Evolutionary conservation across 139 green algal genomes (phyloP), one percentile per base, ranked within the genome.

Genomic region (Chloropicon primus): DNA sequence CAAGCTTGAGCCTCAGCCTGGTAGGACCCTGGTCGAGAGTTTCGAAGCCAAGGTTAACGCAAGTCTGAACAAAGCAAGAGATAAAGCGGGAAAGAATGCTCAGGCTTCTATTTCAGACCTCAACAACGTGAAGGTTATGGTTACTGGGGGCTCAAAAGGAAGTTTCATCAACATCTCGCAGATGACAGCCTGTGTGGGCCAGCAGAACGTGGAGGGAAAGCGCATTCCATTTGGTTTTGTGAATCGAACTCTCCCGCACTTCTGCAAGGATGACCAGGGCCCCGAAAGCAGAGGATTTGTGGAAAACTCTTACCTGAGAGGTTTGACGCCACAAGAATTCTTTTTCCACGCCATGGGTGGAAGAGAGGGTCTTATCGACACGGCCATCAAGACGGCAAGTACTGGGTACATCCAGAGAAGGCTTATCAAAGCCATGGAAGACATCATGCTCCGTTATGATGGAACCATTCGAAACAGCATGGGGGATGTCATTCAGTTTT

Each of bases 311-410:
- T 99, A 98, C 84, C 86, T 98, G 72, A 80, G 88, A 5, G 95
- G 95, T 0, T 88, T 99, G 23, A 97, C 94, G 10, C 95, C 95
- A 23, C 87, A 94, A 83, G 96, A 99, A 90, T 97, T 99, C 79
- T 99, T 98, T 89, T 99, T 99, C 85, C 96, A 99, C 82, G 95
- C 96, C 71, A 99, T 99, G 95, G 95, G 94, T 78, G 96, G 96
- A 22, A 92, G 96, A 2, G 96, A 99, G 88, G 96, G 96, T 81
- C 86, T 99, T 26, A 99, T 99, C 77, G 96, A 99, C 82, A 99
- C 96, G 1, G 96, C 96, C 24, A 94, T 99, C 22, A 99, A 99
- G 87, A 98, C 95, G 1, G 88, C 90, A 25, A 88, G 85, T 71
- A 96, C 90, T 2, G 92, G 91, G 73, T 98, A 93, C 78, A 91